phyloP scores from a whole-genome alignment of 495 filamentous ascomycete species.

The Aspergillus cristatus region DNA sequence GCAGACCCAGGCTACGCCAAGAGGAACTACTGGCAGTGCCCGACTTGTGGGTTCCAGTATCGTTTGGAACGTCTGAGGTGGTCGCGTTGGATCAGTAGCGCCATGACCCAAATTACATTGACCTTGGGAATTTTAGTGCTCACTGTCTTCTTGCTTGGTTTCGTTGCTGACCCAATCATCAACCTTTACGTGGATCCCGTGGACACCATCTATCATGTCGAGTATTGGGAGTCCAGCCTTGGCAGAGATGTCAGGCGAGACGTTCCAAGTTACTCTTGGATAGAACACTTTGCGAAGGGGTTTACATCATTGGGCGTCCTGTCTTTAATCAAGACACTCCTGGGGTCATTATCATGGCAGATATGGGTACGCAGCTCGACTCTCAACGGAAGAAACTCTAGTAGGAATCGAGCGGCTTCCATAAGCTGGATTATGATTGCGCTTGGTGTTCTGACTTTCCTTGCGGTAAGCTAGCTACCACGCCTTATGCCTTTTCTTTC shows the following conservation, averaged over 20 bases:
- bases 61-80: constrained; percentile 67
- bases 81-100: constrained; percentile 65
- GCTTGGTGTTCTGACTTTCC: constrained; percentile 71
- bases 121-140: constrained; percentile 61
- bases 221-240: constrained; percentile 26
- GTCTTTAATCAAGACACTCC: constrained; percentile 73
- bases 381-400: constrained; percentile 47
- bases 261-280: constrained; percentile 50
- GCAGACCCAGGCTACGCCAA: constrained; percentile 56
- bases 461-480: constrained; percentile 53
- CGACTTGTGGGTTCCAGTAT: constrained; percentile 82
- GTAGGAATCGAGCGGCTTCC: constrained; percentile 62
- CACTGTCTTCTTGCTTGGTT: constrained; percentile 71
- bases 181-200: constrained; percentile 75
- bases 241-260: constrained; percentile 28
- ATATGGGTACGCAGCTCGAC: constrained; percentile 48
- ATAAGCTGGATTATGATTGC: constrained; percentile 70
- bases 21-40: constrained; percentile 76
- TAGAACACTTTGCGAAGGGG: constrained; percentile 80
- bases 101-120: constrained; percentile 49
- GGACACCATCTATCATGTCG: constrained; percentile 35
- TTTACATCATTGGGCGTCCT: constrained; percentile 74
- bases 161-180: constrained; percentile 88
- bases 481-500: background rate
- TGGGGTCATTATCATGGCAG: constrained; percentile 65